A percentile compares a stretch with the other conserved stretches of the same genome.
These are phyloP conservation scores for Alternaria hordeiaustralica DNA, from an alignment of 2,329 filamentous ascomycete genomes.

Conservation along the genomic window DNA sequence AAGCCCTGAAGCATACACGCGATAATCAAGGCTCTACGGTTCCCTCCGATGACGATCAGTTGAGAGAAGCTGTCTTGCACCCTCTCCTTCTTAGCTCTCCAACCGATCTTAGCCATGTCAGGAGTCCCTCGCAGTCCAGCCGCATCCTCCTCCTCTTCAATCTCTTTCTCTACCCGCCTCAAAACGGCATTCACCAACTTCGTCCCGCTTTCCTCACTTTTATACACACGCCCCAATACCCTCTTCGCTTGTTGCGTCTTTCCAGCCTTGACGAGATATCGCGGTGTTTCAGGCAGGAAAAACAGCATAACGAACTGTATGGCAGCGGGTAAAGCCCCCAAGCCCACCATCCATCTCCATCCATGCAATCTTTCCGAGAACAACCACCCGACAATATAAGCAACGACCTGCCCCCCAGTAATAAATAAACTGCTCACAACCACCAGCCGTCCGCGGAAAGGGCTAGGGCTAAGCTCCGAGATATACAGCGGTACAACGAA, in stretches of 20 bases:
- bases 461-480: conserved; percentile 80
- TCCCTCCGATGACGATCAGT: conserved; percentile 53
- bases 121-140: conserved; percentile 46
- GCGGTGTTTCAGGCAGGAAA: conserved; percentile 84
- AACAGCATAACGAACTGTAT: conserved; percentile 73
- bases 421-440: conserved; percentile 84
- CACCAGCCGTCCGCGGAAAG: conserved; percentile 78
- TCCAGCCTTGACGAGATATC: conserved; percentile 78
- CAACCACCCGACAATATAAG: conserved; percentile 82
- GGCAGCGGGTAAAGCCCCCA: conserved; percentile 78
- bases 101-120: conserved; percentile 37
- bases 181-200: conserved; percentile 67
- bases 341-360: conserved; percentile 91
- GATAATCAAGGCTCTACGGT: conserved; percentile 78
- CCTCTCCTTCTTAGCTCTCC: conserved; percentile 50
- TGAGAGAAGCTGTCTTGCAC: conserved; percentile 64
- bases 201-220: conserved; percentile 38
- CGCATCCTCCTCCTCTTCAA: conserved; percentile 70
- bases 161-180: conserved; percentile 74
- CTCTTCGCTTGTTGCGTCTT: conserved; percentile 66
- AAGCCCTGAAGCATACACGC: conserved; percentile 85
- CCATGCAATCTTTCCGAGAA: conserved; percentile 65
- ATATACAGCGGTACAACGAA: conserved; percentile 83
- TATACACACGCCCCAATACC: conserved; percentile 71
- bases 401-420: conserved; percentile 85